Percentiles rank a stretch among this genome's conserved stretches.
Evolutionary conservation across 2,329 filamentous ascomycete species (phyloP).

Genomic region (Xylaria sp.): DNA sequence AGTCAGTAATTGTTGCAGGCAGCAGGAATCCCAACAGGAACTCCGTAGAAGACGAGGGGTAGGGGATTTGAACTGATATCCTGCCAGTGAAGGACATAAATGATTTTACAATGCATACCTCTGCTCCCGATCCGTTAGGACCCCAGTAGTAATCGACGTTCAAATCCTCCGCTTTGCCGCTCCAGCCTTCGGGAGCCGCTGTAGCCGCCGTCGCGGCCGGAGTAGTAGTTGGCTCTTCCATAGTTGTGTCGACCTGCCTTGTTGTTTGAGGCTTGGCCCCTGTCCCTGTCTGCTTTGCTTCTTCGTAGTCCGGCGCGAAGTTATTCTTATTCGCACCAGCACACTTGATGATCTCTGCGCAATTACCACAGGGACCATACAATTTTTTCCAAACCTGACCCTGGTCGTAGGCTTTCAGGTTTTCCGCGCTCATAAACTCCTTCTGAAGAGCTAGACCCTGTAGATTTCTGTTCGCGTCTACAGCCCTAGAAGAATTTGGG

Average conservation of each 20-base stretch:
- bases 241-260: not conserved
- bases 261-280: not conserved
- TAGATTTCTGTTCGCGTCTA: not conserved
- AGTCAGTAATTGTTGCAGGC: not conserved
- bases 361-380: conserved; percentile 4
- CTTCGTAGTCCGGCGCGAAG: not conserved
- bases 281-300: not conserved
- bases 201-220: not conserved
- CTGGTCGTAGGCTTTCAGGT: not conserved
- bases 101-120: conserved; percentile 2
- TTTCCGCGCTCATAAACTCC: not conserved
- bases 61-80: not conserved
- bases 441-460: conserved; percentile 5
- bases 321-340: not conserved
- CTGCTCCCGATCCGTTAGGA: conserved; percentile 4
- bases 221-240: conserved; percentile 1
- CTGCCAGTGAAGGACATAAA: not conserved
- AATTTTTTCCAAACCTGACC: not conserved
- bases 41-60: not conserved
- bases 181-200: conserved; percentile 1
- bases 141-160: conserved; percentile 7
- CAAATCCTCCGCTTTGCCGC: conserved; percentile 10
- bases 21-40: not conserved
- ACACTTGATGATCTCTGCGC: not conserved
- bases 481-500: not conserved